A percentile compares a stretch with the other conserved stretches of the same genome.
These are phyloP conservation scores for Claviceps monticola DNA, from an alignment of 2,329 filamentous ascomycete genomes.

Conservation along the genomic window DNA sequence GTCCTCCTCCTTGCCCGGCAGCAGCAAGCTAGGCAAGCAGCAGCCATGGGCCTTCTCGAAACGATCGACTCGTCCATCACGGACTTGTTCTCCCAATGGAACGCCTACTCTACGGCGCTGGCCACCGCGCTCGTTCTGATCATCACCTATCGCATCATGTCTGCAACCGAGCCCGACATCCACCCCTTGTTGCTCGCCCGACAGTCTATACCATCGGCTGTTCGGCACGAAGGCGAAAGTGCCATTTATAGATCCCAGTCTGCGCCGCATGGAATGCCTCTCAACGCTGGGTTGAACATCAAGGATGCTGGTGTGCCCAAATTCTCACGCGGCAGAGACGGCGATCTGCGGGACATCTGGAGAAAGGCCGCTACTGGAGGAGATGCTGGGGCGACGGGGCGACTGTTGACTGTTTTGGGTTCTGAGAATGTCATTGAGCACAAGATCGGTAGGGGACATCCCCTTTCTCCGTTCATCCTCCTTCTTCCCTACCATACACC, in stretches of 20 bases:
- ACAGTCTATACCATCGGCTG: constrained; percentile 63
- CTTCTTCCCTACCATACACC: neutral
- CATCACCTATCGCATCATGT: constrained; percentile 56
- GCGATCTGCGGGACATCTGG: constrained; percentile 89
- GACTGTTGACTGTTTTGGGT: constrained; percentile 67
- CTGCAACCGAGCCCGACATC: constrained; percentile 68
- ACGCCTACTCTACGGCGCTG: constrained; percentile 60
- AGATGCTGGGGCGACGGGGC: constrained; percentile 53
- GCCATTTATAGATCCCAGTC: constrained; percentile 75
- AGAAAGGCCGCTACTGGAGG: constrained; percentile 51
- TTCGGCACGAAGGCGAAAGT: constrained; percentile 74
- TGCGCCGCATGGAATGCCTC: constrained; percentile 70
- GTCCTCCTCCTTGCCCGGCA: neutral
- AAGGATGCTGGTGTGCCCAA: constrained; percentile 68
- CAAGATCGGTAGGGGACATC: constrained; percentile 33
- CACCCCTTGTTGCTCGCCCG: constrained; percentile 84
- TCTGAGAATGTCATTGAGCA: constrained; percentile 63
- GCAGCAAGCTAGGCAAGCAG: neutral
- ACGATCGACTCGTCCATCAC: constrained; percentile 60
- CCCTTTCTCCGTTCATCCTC: neutral
- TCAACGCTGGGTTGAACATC: constrained; percentile 66
- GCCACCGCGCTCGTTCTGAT: constrained; percentile 51
- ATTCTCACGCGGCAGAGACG: constrained; percentile 72
- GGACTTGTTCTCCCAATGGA: constrained; percentile 64
- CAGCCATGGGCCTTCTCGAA: constrained; percentile 31